Evolutionary conservation across 176 grass and related monocot genomes (phyloP), one percentile per base, ranked within the genome.

Genomic region (Coix lacrymajobi): DNA sequence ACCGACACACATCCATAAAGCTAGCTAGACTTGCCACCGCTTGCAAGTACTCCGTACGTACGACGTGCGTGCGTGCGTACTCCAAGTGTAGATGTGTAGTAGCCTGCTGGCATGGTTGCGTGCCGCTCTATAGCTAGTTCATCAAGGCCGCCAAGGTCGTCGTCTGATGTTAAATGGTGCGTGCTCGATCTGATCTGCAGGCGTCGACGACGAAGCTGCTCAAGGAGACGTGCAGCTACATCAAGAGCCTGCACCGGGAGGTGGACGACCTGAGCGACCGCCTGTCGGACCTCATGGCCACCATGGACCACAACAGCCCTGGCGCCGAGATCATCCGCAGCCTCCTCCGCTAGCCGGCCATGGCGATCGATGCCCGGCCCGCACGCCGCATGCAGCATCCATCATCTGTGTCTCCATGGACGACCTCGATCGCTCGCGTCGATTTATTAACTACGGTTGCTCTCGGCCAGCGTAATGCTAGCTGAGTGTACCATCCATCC

Each of bases 201-300:
- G 83, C 71, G 44, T 94, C 92, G 58, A 83, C 89, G 79, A 69
- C 89, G 66, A 94, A 91, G 77, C 68, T 94, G 62, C 88, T 94
- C 58, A 91, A 91, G 89, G 89, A 94, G 83, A 94, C 92, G 11
- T 91, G 92, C 89, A 91, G 69, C 83, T 91, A 91, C 86, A 94
- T 94, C 88, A 94, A 88, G 86, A 94, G 83, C 80, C 89, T 94
- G 14, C 83, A 91, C 83, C 80, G 89, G 69, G 92, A 94, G 25
- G 92, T 94, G 7, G 89, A 94, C 83, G 89, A 91, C 76, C 92
- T 94, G 8, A 89, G 86, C 84, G 86, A 91, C 58, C 86, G 92
- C 66, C 89, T 94, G 71, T 86, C 92, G 17, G 86, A 85, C 54
- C 86, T 94, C 75, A 84, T 91, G 83, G 72, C 86, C 64, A 74